Evolutionary conservation across 179 eudicot species (phyloP).

Genomic region (Heliamphora pulchella): DNA sequence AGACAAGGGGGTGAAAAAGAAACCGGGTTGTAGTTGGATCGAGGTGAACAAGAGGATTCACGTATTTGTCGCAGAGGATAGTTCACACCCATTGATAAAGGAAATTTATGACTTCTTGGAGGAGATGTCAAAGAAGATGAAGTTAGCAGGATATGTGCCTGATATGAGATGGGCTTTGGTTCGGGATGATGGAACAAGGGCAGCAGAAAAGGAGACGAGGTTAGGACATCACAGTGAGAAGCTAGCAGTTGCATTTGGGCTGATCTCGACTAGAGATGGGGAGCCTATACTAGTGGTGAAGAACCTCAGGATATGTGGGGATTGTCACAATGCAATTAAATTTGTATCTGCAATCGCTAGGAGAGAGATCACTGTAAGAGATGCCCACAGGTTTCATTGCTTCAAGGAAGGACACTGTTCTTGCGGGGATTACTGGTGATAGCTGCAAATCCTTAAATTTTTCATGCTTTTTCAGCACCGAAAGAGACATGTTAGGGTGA

Average conservation of each 20-base stretch:
- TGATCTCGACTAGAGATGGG: constrained; percentile 47
- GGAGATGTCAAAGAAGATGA: constrained; percentile 45
- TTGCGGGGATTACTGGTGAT: constrained; percentile 78
- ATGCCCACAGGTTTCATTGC: constrained; percentile 70
- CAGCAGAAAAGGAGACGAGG: constrained; percentile 40
- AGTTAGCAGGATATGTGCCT: constrained; percentile 58
- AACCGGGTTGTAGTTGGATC: constrained; percentile 89
- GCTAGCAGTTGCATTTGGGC: constrained; percentile 76
- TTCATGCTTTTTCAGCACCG: too few relatives aligned
- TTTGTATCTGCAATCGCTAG: constrained; percentile 48
- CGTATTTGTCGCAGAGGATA: constrained; percentile 70
- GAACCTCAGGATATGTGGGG: constrained; percentile 85
- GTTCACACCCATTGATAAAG: constrained; percentile 60
- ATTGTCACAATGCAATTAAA: constrained; percentile 79
- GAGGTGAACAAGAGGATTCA: constrained; percentile 63
- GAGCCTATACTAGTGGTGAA: constrained; percentile 63
- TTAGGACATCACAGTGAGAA: constrained; percentile 76
- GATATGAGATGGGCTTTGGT: constrained; percentile 55
- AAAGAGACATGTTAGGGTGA: neutral
- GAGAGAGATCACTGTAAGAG: constrained; percentile 77
- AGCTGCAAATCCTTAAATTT: neutral
- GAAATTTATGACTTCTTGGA: constrained; percentile 51
- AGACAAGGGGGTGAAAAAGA: constrained; percentile 52
- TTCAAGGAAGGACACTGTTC: constrained; percentile 74
- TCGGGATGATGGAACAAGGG: constrained; percentile 43